Conservation (phyloP, 2,329 filamentous ascomycete species). For the Cladobotryum mycophilum region DNA sequence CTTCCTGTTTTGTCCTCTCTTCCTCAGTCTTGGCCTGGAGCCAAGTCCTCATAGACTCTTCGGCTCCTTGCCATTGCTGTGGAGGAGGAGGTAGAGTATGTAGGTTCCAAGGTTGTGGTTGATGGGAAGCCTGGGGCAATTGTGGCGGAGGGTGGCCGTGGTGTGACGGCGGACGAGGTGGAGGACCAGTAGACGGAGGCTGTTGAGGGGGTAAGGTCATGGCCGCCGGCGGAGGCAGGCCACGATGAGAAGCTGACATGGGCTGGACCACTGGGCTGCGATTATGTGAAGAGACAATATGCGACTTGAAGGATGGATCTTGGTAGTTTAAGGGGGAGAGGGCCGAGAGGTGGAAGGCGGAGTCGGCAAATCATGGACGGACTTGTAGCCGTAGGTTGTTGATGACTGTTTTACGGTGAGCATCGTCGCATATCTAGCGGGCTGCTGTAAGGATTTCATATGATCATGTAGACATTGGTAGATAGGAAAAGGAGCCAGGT, state of each 20-base stretch:
- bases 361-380: constrained; percentile 57
- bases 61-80: constrained; percentile 59
- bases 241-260: constrained; percentile 66
- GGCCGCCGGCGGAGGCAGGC: constrained; percentile 61
- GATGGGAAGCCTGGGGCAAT: constrained; percentile 21
- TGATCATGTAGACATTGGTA: constrained; percentile 11
- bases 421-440: constrained; percentile 41
- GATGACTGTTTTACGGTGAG: constrained; percentile 56
- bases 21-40: constrained; percentile 66
- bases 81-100: constrained; percentile 52
- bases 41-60: constrained; percentile 68
- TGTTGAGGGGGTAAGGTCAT: constrained; percentile 52
- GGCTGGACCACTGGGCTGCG: constrained; percentile 44
- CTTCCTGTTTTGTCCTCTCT: constrained; percentile 66
- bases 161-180: constrained; percentile 22
- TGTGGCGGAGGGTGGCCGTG: constrained; percentile 20
- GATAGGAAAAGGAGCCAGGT: constrained; percentile 6
- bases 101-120: constrained; percentile 27
- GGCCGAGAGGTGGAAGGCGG: constrained; percentile 49
- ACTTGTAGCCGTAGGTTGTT: constrained; percentile 52
- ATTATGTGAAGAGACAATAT: constrained; percentile 34
- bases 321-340: constrained; percentile 47
- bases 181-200: constrained; percentile 24
- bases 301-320: constrained; percentile 39
- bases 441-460: constrained; percentile 23